phyloP scores from a whole-genome alignment of 2,329 filamentous ascomycete species.

The Neopestalotiopsis sp. region DNA sequence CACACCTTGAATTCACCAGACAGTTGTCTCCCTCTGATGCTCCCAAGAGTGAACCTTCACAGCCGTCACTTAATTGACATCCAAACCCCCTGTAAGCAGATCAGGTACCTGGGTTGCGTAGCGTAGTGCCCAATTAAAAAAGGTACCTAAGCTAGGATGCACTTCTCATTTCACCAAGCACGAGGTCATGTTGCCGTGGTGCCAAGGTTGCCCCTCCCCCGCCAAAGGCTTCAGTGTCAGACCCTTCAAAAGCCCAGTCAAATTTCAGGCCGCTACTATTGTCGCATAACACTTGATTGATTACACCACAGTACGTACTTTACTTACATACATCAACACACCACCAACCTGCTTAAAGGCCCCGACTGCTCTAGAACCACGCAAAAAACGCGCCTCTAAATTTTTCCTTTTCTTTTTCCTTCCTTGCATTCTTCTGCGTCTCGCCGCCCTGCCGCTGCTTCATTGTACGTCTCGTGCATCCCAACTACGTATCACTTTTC shows the following conservation, averaged over 20 bases:
- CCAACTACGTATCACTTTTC: neutral
- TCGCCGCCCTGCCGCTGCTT: slow-evolving; percentile 8
- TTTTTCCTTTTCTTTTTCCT: neutral
- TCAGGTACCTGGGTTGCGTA: too few species aligned
- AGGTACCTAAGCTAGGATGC: neutral
- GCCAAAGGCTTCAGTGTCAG: slow-evolving; percentile 3
- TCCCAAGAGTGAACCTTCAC: too few species aligned
- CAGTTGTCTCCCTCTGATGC: too few species aligned
- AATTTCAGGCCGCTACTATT: slow-evolving; percentile 7
- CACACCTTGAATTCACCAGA: too few species aligned
- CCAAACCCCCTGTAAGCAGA: too few species aligned
- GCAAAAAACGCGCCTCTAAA: neutral
- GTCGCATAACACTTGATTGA: neutral
- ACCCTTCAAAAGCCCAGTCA: slow-evolving; percentile 2
- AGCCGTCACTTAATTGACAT: too few species aligned
- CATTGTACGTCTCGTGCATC: neutral
- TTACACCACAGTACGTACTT: too few species aligned
- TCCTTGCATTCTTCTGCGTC: slow-evolving; percentile 2
- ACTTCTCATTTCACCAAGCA: slow-evolving; percentile 2
- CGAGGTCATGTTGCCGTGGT: slow-evolving; percentile 8
- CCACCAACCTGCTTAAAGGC: neutral
- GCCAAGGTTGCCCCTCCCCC: slow-evolving; percentile 13
- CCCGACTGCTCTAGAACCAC: neutral
- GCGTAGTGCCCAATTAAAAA: too few species aligned
- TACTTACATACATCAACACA: neutral